Base-by-base conservation (phyloP, 805 yeast genomes). In the Kazachstania taianensis region DNA sequence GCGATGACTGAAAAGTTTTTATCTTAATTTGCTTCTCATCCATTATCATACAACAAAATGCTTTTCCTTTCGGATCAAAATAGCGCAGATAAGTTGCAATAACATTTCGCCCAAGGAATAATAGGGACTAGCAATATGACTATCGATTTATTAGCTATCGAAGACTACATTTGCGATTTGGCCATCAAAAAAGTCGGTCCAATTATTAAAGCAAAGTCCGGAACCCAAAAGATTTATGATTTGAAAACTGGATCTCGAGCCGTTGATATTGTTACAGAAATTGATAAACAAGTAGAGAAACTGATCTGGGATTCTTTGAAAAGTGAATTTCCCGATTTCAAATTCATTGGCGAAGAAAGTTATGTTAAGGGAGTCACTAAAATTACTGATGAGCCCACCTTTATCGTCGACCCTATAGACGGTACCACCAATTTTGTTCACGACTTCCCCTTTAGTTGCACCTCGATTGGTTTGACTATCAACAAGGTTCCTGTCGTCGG, bases 401-500 rank as follows among this genome's bases (percentile, higher is more conserved):
- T 76, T 49, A 67, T 76, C 37, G 77, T 76, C 13, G 81, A 75
- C 47, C 79, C 79, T 28, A 70, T 73, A 48, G 80, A 75, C 45
- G 81, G 81, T 7, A 76, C 82, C 1, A 74, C 80, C 5, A 72
- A 76, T 53, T 76, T 76, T 53, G 67, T 75, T 33, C 82, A 76
- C 50, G 66, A 64, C 33, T 76, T 72, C 56, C 82, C 81, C 5
- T 71, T 69, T 48, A 68, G 75, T 29, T 75, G 81, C 54, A 75
- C 75, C 25, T 76, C 82, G 1, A 50, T 76, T 20, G 82, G 81
- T 0, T 66, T 76, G 40, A 66, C 79, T 1, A 46, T 72, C 10
- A 48, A 63, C 40, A 62, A 62, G 37, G 57, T 49, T 39, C 77
- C 81, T 2, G 70, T 62, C 1, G 78, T 76, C 12, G 82, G 82